A percentile compares a stretch with the other conserved stretches of the same genome.
These are phyloP conservation scores for Diospyros lotus DNA, from an alignment of 148 eudicot species.

Conservation along the genomic window DNA sequence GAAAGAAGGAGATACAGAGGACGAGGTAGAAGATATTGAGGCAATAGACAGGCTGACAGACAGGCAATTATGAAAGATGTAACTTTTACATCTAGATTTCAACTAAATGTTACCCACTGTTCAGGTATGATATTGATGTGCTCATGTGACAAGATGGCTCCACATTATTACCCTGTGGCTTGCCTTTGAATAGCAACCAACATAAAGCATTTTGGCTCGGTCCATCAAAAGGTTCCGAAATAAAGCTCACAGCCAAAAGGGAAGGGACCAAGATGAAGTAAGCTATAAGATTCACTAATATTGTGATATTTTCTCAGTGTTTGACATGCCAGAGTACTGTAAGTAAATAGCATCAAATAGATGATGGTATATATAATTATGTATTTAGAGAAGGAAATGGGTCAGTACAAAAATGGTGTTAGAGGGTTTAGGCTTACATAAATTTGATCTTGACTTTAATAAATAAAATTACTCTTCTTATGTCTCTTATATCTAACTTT, in stretches of 20 bases:
- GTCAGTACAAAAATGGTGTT: too few relatives aligned
- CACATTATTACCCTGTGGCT: constrained; percentile 4
- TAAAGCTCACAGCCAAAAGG: not conserved
- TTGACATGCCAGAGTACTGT: not conserved
- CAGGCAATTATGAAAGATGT: not conserved
- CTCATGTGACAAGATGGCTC: not conserved
- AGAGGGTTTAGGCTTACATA: too few relatives aligned
- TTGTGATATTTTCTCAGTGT: not conserved
- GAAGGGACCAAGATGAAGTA: not conserved
- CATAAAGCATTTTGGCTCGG: constrained; percentile 7
- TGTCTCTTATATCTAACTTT: too few relatives aligned
- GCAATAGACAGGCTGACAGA: not conserved
- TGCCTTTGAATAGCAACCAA: constrained; percentile 6
- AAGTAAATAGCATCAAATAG: too few relatives aligned
- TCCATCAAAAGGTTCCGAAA: not conserved
- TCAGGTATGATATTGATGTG: constrained; percentile 7
- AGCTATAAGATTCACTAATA: not conserved
- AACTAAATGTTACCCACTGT: not conserved
- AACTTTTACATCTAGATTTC: not conserved
- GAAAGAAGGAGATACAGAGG: too few relatives aligned
- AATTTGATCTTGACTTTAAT: too few relatives aligned
- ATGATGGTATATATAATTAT: too few relatives aligned
- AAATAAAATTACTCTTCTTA: too few relatives aligned
- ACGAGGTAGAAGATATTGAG: too few relatives aligned
- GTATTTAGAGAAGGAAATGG: too few relatives aligned